phyloP scores from a whole-genome alignment of 495 filamentous ascomycete species.

The Bathelium albidoporum region DNA sequence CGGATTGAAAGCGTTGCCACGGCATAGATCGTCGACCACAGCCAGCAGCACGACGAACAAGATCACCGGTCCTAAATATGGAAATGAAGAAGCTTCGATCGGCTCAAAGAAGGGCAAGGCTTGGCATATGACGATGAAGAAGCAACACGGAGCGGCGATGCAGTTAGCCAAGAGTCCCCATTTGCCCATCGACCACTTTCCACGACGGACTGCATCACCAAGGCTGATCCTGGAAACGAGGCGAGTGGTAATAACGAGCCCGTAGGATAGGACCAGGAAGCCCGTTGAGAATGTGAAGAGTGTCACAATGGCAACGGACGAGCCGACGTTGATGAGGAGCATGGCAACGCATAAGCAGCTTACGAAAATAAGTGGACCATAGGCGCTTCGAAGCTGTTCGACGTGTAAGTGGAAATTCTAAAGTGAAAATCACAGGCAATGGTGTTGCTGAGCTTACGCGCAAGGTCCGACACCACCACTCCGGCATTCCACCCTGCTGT shows the following conservation, averaged over 20 bases:
- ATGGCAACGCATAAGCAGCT: neutral
- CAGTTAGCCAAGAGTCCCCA: neutral
- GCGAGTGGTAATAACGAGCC: neutral
- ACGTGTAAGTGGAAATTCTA: neutral
- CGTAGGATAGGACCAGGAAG: neutral
- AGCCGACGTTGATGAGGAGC: neutral
- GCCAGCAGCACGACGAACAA: neutral
- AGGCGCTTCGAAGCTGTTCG: neutral
- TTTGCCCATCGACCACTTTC: conserved; percentile 1
- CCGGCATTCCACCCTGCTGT: neutral
- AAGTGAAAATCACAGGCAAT: neutral
- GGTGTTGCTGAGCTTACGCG: neutral
- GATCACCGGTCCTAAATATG: neutral
- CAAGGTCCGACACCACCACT: neutral
- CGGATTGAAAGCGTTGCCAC: neutral
- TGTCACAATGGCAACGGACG: neutral
- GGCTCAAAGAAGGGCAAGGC: neutral
- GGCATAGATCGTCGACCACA: neutral
- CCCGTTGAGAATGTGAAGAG: neutral
- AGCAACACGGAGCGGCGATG: neutral
- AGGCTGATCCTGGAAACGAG: neutral
- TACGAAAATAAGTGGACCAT: neutral
- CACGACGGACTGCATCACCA: neutral
- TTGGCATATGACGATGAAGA: neutral
- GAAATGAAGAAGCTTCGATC: neutral